These are phyloP conservation scores for Nadsonia starkeyi-henricii DNA, from an alignment of 1,139 yeast genomes.

Conservation along the genomic window DNA sequence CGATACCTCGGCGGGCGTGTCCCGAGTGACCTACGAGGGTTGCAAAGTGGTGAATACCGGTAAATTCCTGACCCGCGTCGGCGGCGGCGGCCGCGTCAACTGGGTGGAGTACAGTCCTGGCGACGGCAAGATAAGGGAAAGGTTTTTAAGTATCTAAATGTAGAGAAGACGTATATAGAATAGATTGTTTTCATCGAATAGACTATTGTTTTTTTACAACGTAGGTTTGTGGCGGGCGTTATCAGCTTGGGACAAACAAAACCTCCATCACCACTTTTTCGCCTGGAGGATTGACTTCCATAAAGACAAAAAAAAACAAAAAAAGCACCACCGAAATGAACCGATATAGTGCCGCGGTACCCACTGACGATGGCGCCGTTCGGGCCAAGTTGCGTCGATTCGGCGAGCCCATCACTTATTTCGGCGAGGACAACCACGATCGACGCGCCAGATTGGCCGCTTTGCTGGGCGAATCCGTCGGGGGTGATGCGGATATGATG, in stretches of 20 bases:
- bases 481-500: slow-evolving; percentile 18
- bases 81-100: slow-evolving; percentile 27
- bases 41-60: slow-evolving; percentile 72
- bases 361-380: slow-evolving; percentile 54
- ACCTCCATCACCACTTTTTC: too few relatives aligned
- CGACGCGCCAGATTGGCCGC: slow-evolving; percentile 45
- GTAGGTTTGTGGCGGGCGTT: too few relatives aligned
- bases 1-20: slow-evolving; percentile 57
- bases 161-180: too few relatives aligned
- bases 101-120: slow-evolving; percentile 60
- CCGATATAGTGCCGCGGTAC: slow-evolving; percentile 23
- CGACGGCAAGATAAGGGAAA: not conserved
- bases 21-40: slow-evolving; percentile 68
- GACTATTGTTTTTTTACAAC: too few relatives aligned
- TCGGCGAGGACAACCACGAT: slow-evolving; percentile 48
- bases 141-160: too few relatives aligned
- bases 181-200: too few relatives aligned
- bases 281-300: too few relatives aligned
- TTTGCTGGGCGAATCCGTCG: slow-evolving; percentile 22
- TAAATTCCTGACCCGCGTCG: slow-evolving; percentile 30
- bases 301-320: too few relatives aligned
- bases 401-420: slow-evolving; percentile 44
- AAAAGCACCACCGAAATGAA: not conserved
- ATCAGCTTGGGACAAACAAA: too few relatives aligned
- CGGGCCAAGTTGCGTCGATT: slow-evolving; percentile 32